Conservation (phyloP, 768 basidiomycete species). For the Macrolepiota dolichaula region DNA sequence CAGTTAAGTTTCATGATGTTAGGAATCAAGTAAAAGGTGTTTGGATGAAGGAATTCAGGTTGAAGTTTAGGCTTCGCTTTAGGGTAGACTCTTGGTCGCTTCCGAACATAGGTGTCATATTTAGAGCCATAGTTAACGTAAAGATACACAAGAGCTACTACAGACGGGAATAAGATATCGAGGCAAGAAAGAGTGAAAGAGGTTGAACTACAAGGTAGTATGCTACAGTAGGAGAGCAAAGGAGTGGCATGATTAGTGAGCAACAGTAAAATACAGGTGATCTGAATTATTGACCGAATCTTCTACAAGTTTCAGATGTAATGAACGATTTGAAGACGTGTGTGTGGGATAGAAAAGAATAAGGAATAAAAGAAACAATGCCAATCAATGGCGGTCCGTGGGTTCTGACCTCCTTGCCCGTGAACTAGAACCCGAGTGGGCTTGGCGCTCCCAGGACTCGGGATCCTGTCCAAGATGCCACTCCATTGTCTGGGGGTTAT, state of each 20-base stretch:
- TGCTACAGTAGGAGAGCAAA: conserved; percentile 4
- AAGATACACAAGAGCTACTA: neutral
- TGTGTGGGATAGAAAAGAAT: neutral
- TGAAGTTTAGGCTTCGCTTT: neutral
- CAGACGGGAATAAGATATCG: neutral
- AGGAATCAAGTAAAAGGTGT: neutral
- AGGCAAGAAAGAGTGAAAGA: neutral
- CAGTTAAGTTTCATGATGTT: neutral
- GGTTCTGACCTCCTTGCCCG: conserved; percentile 31
- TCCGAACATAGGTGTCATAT: neutral
- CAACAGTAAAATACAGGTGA: neutral
- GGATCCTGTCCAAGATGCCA: conserved; percentile 72
- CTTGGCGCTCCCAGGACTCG: conserved; percentile 58
- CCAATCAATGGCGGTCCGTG: conserved; percentile 11
- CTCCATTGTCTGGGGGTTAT: conserved; percentile 55
- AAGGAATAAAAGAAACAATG: neutral
- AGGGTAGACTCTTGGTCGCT: neutral
- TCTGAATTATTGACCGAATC: neutral
- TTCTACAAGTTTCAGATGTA: neutral
- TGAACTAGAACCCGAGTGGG: conserved; percentile 30
- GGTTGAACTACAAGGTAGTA: conserved; percentile 1
- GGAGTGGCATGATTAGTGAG: conserved; percentile 6
- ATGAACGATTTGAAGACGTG: neutral
- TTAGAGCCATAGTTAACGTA: neutral
- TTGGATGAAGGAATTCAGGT: neutral